A percentile compares a stretch with the other conserved stretches of the same genome.
phyloP scores from a whole-genome alignment of 495 filamentous ascomycete genomes.

The Talaromyces trachyspermus region DNA sequence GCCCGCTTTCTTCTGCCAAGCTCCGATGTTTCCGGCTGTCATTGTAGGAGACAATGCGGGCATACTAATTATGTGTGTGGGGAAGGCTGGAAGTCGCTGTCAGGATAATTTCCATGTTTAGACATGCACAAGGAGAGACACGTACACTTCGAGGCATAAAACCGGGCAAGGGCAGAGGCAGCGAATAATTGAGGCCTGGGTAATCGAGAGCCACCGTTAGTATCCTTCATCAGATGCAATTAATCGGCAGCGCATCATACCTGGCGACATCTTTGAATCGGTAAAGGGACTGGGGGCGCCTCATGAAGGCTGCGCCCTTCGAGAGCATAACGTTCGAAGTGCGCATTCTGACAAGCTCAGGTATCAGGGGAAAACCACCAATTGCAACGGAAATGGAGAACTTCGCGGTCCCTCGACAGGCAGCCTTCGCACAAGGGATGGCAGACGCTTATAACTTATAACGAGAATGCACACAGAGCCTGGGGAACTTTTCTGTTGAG shows the following conservation, averaged over 20 bases:
- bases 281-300: conserved; percentile 36
- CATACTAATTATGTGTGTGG: conserved; percentile 93
- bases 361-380: conserved; percentile 24
- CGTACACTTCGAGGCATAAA: conserved; percentile 74
- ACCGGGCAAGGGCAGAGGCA: conserved; percentile 57
- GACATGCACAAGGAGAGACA: conserved; percentile 10
- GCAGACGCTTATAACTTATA: not conserved
- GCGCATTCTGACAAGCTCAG: conserved; percentile 44
- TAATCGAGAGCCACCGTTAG: conserved; percentile 9
- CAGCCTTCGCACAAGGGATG: not conserved
- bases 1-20: conserved; percentile 96
- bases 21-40: conserved; percentile 91
- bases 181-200: conserved; percentile 43
- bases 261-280: conserved; percentile 37
- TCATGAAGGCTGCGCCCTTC: conserved; percentile 36
- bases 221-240: not conserved
- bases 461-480: conserved; percentile 21
- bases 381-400: conserved; percentile 20
- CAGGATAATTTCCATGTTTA: conserved; percentile 10
- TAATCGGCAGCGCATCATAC: conserved; percentile 19
- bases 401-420: conserved; percentile 1
- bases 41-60: conserved; percentile 97
- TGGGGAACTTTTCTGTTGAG: conserved; percentile 43
- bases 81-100: conserved; percentile 55
- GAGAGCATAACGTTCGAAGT: conserved; percentile 38